Evolutionary conservation across 1,284 basidiomycete genomes (phyloP), one percentile per base, ranked within the genome.

Genomic region (Earliella scabrosa): DNA sequence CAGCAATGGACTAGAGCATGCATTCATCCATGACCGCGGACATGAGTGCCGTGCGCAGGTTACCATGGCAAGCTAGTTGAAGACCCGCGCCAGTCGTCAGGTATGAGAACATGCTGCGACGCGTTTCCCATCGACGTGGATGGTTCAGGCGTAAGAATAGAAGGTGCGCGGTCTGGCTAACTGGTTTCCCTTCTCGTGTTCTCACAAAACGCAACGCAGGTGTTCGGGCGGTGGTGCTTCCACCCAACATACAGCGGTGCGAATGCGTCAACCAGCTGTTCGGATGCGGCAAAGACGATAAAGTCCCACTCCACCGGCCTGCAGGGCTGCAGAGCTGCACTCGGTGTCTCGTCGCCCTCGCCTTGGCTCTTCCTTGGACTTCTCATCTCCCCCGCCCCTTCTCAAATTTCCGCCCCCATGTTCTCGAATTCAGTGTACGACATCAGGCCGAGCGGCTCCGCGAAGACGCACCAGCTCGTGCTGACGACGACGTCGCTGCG

Each of bases 401-500:
- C 35, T 26, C 38, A 8, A 27, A 2, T 34, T 34, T 16, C 32
- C 2, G n/a, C n/a, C n/a, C 32, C 16, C 21, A 46, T 44, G 45
- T 31, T 46, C 32, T 20, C 45, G 53, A 50, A 43, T 27, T 63
- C 61, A 13, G 54, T 60, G 23, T 60, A 63, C 44, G 54, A 58
- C 58, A 63, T 60, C 39, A 27, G 45, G 34, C 11, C 53, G 40
- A 41, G 24, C 24, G 34, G 13, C 36, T 39, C 53, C 8, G 31
- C 39, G 52, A 66, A 67, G 68, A 63, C 68, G 50, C 72, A 76
- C 44, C 68, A 68, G 48, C 71, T 78, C 31, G 64, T 65, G 31
- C 67, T 78, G 48, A 79, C 76, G 40, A 77, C 76, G 41, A 69
- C 75, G 24, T 68, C 60, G 46, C 56, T 77, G 39, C 69, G 68